Evolutionary conservation across 306 rosid genomes (phyloP).

Genomic region (Astragalus membranaceus): DNA sequence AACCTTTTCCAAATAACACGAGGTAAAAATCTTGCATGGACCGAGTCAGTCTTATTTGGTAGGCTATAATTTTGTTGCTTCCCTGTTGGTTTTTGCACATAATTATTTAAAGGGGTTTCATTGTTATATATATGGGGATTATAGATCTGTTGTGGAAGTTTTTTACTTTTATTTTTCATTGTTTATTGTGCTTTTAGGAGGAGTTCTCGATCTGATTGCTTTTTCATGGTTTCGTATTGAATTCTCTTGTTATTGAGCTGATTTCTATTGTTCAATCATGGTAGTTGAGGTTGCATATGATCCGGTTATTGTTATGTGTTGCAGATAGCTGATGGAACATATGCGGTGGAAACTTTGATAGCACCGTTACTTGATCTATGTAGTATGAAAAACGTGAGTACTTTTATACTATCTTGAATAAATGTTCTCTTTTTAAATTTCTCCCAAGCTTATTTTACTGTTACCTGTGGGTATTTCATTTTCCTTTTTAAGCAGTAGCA

Average conservation of each 20-base stretch:
- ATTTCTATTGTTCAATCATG: constrained; percentile 14
- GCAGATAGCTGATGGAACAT: constrained; percentile 68
- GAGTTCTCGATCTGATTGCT: neutral
- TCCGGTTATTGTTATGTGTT: constrained; percentile 25
- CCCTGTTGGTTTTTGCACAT: neutral
- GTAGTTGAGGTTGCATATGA: constrained; percentile 15
- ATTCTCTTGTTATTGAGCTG: constrained; percentile 4
- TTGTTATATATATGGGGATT: neutral
- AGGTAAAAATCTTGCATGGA: neutral
- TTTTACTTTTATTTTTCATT: neutral
- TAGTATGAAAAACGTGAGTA: constrained; percentile 64
- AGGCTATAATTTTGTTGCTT: neutral
- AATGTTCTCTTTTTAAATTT: constrained; percentile 11
- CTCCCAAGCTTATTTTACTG: neutral
- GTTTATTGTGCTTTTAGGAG: neutral
- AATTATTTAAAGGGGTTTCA: too few species aligned
- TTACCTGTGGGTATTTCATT: neutral
- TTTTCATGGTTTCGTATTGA: constrained; percentile 3
- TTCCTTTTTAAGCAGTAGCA: constrained; percentile 6
- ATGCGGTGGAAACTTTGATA: constrained; percentile 50
- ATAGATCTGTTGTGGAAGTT: neutral
- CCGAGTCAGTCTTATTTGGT: neutral
- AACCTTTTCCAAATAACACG: neutral
- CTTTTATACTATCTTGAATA: constrained; percentile 1
- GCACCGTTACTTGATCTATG: constrained; percentile 77